Conservation (phyloP, 257 asterid species). For the Solanum gandarillasii region DNA sequence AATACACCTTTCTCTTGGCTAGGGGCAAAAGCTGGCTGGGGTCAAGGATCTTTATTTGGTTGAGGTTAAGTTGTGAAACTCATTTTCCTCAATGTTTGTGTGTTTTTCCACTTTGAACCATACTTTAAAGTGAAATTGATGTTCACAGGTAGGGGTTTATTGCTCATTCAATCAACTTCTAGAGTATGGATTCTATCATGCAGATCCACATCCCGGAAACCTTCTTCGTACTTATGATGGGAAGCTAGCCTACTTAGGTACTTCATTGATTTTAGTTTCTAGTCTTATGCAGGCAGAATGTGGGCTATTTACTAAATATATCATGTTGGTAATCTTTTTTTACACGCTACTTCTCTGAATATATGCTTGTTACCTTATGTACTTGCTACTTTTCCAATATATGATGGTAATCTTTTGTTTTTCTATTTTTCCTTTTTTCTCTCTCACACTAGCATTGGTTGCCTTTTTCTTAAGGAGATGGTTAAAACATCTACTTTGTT, state of each 20-base stretch:
- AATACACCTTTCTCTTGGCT: constrained; percentile 13
- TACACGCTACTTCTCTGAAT: not conserved
- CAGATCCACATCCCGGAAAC: constrained; percentile 99
- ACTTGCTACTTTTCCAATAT: not conserved
- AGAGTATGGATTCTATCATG: constrained; percentile 92
- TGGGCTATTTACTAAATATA: not conserved
- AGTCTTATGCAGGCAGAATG: constrained; percentile 3
- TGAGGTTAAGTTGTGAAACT: constrained; percentile 50
- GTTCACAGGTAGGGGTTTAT: constrained; percentile 84
- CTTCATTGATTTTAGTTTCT: constrained; percentile 1
- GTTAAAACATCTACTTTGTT: not conserved
- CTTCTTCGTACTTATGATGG: constrained; percentile 86
- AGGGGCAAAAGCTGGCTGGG: constrained; percentile 90
- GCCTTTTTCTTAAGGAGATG: not conserved
- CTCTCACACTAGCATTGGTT: not conserved
- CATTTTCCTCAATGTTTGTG: not conserved
- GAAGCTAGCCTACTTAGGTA: constrained; percentile 94
- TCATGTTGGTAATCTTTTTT: not conserved
- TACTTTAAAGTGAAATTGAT: not conserved
- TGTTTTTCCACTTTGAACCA: not conserved
- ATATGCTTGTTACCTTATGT: not conserved
- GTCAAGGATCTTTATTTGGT: constrained; percentile 86
- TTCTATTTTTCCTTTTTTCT: not conserved
- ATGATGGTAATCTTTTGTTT: not conserved
- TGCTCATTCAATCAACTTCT: constrained; percentile 98